Percentiles rank a stretch among this genome's conserved stretches.
phyloP scores from a whole-genome alignment of 129 eudicot genomes.

The Solidago caesia region DNA sequence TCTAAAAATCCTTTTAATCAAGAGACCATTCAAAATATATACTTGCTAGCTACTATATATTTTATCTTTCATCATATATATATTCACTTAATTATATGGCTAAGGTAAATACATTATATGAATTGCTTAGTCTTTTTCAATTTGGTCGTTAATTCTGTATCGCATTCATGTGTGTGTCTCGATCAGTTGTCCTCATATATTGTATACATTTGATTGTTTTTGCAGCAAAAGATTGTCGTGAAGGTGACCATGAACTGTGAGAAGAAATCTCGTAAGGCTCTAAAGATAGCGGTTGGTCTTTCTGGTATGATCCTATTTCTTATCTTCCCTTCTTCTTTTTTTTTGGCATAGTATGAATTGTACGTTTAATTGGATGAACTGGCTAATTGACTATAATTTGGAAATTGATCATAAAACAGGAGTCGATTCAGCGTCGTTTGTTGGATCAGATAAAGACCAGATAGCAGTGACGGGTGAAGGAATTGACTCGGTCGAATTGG shows the following conservation, averaged over 20 bases:
- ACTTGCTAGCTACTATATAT: too few species aligned
- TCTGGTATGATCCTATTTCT: slow-evolving; percentile 9
- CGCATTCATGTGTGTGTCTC: too few species aligned
- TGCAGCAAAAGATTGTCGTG: slow-evolving; percentile 48
- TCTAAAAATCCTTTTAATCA: too few species aligned
- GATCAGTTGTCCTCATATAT: too few species aligned
- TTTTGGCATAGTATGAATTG: too few species aligned
- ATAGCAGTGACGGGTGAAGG: slow-evolving; percentile 42
- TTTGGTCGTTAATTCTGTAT: too few species aligned
- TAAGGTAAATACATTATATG: too few species aligned
- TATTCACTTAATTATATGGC: too few species aligned
- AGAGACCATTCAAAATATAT: too few species aligned
- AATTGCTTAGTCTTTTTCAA: too few species aligned
- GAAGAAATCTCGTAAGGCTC: slow-evolving; percentile 31
- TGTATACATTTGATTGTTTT: neutral
- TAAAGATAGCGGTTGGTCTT: slow-evolving; percentile 34
- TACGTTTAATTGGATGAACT: neutral
- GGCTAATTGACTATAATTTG: neutral
- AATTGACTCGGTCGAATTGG: slow-evolving; percentile 25
- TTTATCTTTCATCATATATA: too few species aligned
- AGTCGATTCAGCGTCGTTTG: slow-evolving; percentile 28
- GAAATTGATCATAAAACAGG: slow-evolving; percentile 17
- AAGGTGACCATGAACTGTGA: slow-evolving; percentile 23
- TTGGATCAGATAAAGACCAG: slow-evolving; percentile 31
- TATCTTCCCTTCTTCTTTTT: neutral